Evolutionary conservation across 306 rosid genomes (phyloP).

Genomic region (Astragalus membranaceus): DNA sequence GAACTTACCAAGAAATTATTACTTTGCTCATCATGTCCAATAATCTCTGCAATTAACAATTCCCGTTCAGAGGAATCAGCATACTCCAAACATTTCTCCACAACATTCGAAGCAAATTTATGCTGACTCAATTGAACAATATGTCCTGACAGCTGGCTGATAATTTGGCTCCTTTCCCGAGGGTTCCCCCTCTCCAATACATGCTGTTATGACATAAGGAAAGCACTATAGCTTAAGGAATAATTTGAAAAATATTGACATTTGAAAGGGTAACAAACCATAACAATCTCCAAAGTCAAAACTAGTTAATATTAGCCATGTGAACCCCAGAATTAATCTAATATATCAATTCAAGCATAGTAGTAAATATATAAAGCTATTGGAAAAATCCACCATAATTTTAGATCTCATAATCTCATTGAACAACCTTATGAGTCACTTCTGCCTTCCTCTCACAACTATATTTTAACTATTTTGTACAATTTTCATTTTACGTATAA

Average conservation of each 20-base stretch:
- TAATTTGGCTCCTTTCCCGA: conserved; percentile 65
- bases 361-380: neutral
- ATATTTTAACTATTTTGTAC: too few relatives aligned
- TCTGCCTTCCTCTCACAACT: too few relatives aligned
- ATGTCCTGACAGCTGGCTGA: conserved; percentile 56
- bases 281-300: neutral
- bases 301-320: neutral
- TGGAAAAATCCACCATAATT: neutral
- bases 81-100: conserved; percentile 84
- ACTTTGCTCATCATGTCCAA: conserved; percentile 57
- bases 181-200: conserved; percentile 72
- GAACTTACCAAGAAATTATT: conserved; percentile 62
- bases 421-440: too few relatives aligned
- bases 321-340: neutral
- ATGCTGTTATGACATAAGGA: conserved; percentile 44
- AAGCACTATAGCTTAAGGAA: neutral
- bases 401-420: too few relatives aligned
- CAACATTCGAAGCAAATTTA: conserved; percentile 81
- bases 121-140: conserved; percentile 62
- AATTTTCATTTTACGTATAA: too few relatives aligned
- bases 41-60: conserved; percentile 61
- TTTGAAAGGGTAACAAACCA: neutral
- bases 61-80: conserved; percentile 60
- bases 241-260: neutral
- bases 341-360: neutral